Percentiles rank a stretch among this genome's conserved stretches.
Evolutionary conservation across 2,329 filamentous ascomycete genomes (phyloP).

Genomic region (Trichoderma cornu-damae): DNA sequence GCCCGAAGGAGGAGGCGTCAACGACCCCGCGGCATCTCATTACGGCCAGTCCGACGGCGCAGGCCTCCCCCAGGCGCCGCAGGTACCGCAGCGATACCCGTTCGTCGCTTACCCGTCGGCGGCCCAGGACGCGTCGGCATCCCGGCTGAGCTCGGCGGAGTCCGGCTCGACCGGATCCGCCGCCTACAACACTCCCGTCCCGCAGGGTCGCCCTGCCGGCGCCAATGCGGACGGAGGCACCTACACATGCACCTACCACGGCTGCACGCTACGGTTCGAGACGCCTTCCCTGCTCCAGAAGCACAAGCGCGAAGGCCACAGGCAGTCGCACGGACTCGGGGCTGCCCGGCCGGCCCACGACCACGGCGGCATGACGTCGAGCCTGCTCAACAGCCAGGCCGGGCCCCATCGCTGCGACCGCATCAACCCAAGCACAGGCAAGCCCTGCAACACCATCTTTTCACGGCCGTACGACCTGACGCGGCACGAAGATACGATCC

Average conservation of each 20-base stretch:
- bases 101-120: slow-evolving; percentile 40
- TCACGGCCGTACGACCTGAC: slow-evolving; percentile 95
- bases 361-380: slow-evolving; percentile 43
- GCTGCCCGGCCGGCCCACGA: slow-evolving; percentile 28
- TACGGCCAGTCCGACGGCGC: slow-evolving; percentile 18
- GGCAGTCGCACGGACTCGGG: slow-evolving; percentile 56
- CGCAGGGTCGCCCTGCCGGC: slow-evolving; percentile 50
- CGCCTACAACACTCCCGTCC: slow-evolving; percentile 30
- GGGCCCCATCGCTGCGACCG: slow-evolving; percentile 90
- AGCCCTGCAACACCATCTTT: slow-evolving; percentile 91
- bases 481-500: slow-evolving; percentile 93
- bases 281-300: slow-evolving; percentile 82
- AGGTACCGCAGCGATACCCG: slow-evolving; percentile 48
- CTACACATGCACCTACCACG: slow-evolving; percentile 94
- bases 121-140: slow-evolving; percentile 31
- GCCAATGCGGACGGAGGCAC: slow-evolving; percentile 75
- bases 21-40: slow-evolving; percentile 18
- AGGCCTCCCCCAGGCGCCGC: slow-evolving; percentile 32
- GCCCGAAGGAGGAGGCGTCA: slow-evolving; percentile 20
- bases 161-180: slow-evolving; percentile 39
- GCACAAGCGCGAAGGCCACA: slow-evolving; percentile 91
- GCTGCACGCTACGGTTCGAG: slow-evolving; percentile 82
- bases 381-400: slow-evolving; percentile 74
- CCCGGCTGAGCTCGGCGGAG: slow-evolving; percentile 42
- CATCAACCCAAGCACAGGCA: slow-evolving; percentile 90